Evolutionary conservation across 176 grass and related monocot species (phyloP), one percentile per base, ranked within the genome.

Genomic region (Oryza glaberrima): DNA sequence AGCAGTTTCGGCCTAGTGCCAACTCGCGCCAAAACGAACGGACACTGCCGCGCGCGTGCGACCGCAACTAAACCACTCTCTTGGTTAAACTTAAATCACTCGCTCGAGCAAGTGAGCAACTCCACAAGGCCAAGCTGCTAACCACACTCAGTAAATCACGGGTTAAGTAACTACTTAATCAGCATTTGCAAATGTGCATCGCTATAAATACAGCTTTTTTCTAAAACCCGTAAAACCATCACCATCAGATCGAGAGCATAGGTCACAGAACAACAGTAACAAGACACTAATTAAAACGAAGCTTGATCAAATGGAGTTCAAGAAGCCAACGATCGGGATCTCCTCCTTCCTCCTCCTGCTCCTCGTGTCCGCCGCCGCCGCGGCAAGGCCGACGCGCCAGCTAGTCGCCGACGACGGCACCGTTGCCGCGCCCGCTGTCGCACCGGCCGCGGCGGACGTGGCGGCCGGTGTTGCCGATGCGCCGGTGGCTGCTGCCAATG

Each of bases 51-150:
- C 49, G 52, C 6, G 65, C 6, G 19, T 32, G 30, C 2, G 30
- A 32, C 30, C 49, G 11, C 86, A 87, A 69, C 86, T 51, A 65
- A 88, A 76, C 86, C 86, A 87, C 7, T 41, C 58, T 56, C 15
- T 17, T 54, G 4, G 16, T 54, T 58, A 20, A 32, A 32, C 30
- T 32, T 32, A 32, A 58, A 58, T 32, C 30, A 32, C 30, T 28
- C 14, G 1, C 20, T 64, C 41, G 58, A 87, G 36, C 85, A 70
- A 82, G 63, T 52, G 77, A 87, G 63, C 85, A 8, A 87, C 85
- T 81, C 71, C 85, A 81, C 40, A 12, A 64, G 67, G 17, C 5
- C 36, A 25, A 5, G 26, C 40, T 15, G 1, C 80, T 54, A 81
- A 86, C 83, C 69, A 89, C 69, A 89, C 72, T 85, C 65, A 40